A percentile compares a stretch with the other conserved stretches of the same genome.
phyloP scores from a whole-genome alignment of 2,329 filamentous ascomycete species.

The Apiospora kogelbergensis region DNA sequence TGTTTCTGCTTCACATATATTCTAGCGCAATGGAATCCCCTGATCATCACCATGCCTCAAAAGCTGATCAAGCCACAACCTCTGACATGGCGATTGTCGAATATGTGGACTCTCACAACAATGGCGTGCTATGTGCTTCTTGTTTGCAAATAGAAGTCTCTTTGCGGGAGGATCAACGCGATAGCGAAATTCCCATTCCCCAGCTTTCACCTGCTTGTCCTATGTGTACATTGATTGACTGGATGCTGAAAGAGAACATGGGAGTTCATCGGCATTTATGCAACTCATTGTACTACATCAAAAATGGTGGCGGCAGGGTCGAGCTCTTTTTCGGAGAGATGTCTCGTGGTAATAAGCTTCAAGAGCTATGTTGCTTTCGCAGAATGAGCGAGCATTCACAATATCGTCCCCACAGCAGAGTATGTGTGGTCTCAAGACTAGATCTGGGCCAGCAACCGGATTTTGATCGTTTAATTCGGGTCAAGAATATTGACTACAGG shows the following conservation, averaged over 20 bases:
- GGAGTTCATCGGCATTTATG: background rate
- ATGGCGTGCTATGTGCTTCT: background rate
- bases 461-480: background rate
- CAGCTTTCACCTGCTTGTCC: background rate
- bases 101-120: no score
- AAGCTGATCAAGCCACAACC: no score
- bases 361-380: background rate
- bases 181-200: background rate
- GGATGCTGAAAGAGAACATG: background rate
- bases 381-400: background rate
- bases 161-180: rapidly evolving
- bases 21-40: no score
- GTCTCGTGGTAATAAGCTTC: no score
- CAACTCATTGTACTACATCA: background rate
- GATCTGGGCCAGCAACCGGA: background rate
- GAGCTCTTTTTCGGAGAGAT: background rate
- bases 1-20: no score
- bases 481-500: background rate
- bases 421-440: background rate
- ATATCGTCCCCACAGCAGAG: background rate
- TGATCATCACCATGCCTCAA: no score
- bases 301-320: background rate
- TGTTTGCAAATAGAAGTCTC: background rate
- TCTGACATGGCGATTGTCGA: no score
- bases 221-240: background rate